Conservation (phyloP, 108 stramenopile genomes). For the Schizochytrium sp. region DNA sequence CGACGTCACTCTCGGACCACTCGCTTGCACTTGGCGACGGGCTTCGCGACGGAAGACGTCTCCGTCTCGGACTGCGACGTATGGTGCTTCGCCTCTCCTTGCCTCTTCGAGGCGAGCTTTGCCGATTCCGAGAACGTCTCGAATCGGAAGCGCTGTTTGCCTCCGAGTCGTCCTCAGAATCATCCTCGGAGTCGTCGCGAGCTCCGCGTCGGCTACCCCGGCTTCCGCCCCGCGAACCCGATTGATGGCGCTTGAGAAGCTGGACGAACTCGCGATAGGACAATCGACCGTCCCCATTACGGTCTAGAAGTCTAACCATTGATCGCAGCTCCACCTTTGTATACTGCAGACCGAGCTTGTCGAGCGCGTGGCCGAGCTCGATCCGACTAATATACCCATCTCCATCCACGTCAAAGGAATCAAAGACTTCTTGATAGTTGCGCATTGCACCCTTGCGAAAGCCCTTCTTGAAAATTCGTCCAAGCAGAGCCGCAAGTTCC, state of each 20-base stretch:
- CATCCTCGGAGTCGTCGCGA: background rate
- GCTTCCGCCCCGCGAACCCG: background rate
- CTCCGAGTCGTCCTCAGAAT: background rate
- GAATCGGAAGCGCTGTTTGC: no score
- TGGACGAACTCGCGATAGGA: background rate
- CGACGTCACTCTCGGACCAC: background rate
- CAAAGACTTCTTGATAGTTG: constrained; percentile 1
- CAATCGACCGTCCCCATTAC: background rate
- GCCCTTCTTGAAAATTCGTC: background rate
- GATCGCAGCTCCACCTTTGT: background rate
- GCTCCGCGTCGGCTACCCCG: background rate
- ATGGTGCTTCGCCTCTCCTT: no score
- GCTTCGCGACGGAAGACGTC: background rate
- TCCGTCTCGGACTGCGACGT: no score
- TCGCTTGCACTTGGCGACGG: background rate
- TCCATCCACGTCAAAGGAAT: background rate
- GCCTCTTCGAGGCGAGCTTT: no score
- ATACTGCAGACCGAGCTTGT: background rate
- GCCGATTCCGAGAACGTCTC: no score
- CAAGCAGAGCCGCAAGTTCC: background rate
- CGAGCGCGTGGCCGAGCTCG: background rate
- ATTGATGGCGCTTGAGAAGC: background rate
- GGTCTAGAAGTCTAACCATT: background rate
- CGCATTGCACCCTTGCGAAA: background rate
- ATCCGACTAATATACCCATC: background rate